Evolutionary conservation across 805 yeast genomes (phyloP).

Genomic region (Pichia membranifaciens): DNA sequence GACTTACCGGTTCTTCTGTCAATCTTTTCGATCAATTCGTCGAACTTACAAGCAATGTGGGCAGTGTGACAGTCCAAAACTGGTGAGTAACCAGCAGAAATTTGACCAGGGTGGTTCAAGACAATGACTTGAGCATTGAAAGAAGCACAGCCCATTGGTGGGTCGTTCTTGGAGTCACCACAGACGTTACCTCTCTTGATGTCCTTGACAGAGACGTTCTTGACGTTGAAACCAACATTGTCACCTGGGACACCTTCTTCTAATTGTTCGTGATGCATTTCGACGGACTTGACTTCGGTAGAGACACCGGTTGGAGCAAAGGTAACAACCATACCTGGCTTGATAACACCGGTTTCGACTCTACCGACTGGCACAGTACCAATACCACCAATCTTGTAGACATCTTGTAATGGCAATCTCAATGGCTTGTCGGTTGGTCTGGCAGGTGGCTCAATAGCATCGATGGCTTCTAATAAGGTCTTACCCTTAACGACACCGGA

Average conservation of each 20-base stretch:
- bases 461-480: constrained; percentile 82
- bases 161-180: constrained; percentile 87
- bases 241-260: constrained; percentile 84
- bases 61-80: constrained; percentile 91
- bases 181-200: constrained; percentile 90
- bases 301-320: constrained; percentile 84
- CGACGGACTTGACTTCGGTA: constrained; percentile 86
- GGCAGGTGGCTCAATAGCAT: constrained; percentile 70
- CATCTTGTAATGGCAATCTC: constrained; percentile 86
- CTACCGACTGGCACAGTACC: constrained; percentile 93
- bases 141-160: constrained; percentile 72
- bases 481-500: constrained; percentile 69
- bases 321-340: constrained; percentile 71
- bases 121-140: constrained; percentile 75
- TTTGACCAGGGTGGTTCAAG: constrained; percentile 90
- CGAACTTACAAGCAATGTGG: constrained; percentile 87
- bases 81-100: constrained; percentile 87
- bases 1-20: constrained; percentile 93
- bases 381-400: constrained; percentile 89
- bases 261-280: constrained; percentile 81
- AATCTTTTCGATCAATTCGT: constrained; percentile 74
- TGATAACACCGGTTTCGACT: constrained; percentile 88
- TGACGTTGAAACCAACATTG: constrained; percentile 86
- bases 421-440: constrained; percentile 85
- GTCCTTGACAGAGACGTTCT: constrained; percentile 85